Evolutionary conservation across 768 basidiomycete genomes (phyloP), one percentile per base, ranked within the genome.

Genomic region (Kwoniella sp.): DNA sequence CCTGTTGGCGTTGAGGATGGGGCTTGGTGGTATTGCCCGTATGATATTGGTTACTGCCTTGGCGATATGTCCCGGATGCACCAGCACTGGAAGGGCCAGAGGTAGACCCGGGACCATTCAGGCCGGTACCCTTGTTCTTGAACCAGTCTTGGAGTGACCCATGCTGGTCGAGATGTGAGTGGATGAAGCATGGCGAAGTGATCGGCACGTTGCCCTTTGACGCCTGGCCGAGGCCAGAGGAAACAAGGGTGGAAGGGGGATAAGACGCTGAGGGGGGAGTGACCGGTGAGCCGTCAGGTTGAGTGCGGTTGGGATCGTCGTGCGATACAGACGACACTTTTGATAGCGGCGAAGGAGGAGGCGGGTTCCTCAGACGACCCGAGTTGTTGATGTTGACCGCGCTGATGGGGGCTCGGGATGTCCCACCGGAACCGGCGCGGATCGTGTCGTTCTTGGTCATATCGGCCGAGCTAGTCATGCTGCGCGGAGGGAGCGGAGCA

Each of bases 171-270:
- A 96, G 85, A 60, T 88, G 83, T 0, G 88, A 90, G 77, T 96
- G 91, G 31, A 96, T 84, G 74, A 91, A 93, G 70, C 89, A 95
- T 9, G 91, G 91, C 0, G 88, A 90, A 14, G 45, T 46, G 23
- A 50, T 19, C 3, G 55, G 48, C 0, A 42, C 38, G 29, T 51
- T 48, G n/a, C 11, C 4, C n/a, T n/a, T n/a, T n/a, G n/a, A n/a
- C n/a, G n/a, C n/a, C n/a, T n/a, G n/a, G n/a, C n/a, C n/a, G n/a
- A n/a, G n/a, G n/a, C n/a, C n/a, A n/a, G n/a, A n/a, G n/a, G n/a
- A n/a, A n/a, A n/a, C n/a, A n/a, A n/a, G n/a, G n/a, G n/a, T n/a
- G n/a, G 43, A 44, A 19, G 28, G 23, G 19, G 26, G 27, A n/a
- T 31, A 44, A 29, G 22, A 27, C 17, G 28, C 17, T 26, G 42